Conservation (phyloP, 495 filamentous ascomycete genomes). For the Daldinia bambusicola region DNA sequence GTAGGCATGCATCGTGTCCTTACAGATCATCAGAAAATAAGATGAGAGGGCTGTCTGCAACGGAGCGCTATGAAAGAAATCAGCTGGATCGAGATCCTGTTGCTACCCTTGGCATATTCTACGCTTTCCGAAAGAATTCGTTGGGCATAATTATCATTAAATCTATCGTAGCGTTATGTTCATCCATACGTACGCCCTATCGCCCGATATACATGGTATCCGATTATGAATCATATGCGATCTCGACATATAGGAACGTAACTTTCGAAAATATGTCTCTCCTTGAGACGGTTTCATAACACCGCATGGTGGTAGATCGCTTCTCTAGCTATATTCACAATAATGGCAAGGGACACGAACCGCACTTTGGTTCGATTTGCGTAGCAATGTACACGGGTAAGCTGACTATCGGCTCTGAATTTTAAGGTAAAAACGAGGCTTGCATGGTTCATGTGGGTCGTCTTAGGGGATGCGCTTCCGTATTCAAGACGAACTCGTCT, state of each 20-base stretch:
- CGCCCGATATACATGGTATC: slow-evolving; percentile 5
- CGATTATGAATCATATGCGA: not conserved
- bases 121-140: not conserved
- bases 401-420: not conserved
- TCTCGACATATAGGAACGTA: not conserved
- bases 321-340: not conserved
- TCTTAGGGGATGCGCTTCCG: slow-evolving; percentile 79
- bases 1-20: not conserved
- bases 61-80: not conserved
- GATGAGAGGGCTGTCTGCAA: not conserved
- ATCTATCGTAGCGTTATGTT: slow-evolving; percentile 33
- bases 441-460: slow-evolving; percentile 44
- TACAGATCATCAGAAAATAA: not conserved
- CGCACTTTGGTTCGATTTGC: not conserved
- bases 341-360: not conserved
- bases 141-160: slow-evolving; percentile 37
- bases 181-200: slow-evolving; percentile 10
- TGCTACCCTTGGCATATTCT: not conserved
- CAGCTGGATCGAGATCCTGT: not conserved
- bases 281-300: not conserved
- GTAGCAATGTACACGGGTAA: not conserved
- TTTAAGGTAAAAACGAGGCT: not conserved
- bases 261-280: not conserved
- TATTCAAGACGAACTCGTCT: slow-evolving; percentile 66
- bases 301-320: not conserved